These are phyloP conservation scores for Peniophora sp. DNA, from an alignment of 1,284 basidiomycete species.

Conservation along the genomic window DNA sequence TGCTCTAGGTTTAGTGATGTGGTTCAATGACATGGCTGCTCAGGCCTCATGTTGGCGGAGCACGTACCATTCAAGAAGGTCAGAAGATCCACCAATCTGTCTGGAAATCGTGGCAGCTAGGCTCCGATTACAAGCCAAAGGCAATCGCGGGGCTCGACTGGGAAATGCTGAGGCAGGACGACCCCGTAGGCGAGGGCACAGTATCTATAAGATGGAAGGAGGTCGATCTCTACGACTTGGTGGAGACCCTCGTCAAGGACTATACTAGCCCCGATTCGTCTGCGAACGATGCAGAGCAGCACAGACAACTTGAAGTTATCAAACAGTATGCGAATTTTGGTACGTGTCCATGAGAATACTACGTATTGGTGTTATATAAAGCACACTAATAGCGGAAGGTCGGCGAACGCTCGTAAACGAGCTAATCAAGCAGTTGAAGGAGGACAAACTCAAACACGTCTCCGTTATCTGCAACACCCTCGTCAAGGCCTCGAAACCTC, in stretches of 20 bases:
- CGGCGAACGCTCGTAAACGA: too few species aligned
- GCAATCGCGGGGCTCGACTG: not conserved
- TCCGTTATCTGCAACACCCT: too few species aligned
- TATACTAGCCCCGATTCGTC: not conserved
- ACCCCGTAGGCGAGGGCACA: not conserved
- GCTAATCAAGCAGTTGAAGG: too few species aligned
- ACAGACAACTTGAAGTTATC: too few species aligned
- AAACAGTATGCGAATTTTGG: too few species aligned
- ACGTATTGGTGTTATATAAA: too few species aligned
- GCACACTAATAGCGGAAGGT: too few species aligned
- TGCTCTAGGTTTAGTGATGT: not conserved
- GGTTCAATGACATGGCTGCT: not conserved
- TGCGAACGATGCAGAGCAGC: too few species aligned
- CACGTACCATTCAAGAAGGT: not conserved
- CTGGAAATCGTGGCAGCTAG: not conserved
- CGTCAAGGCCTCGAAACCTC: too few species aligned
- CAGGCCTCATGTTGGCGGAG: constrained; percentile 1
- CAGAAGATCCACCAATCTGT: constrained; percentile 1
- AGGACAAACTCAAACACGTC: too few species aligned
- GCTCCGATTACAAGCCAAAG: not conserved
- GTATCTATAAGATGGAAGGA: not conserved
- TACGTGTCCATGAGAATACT: too few species aligned
- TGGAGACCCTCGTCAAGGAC: not conserved
- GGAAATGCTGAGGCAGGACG: not conserved
- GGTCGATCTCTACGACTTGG: not conserved